Percentiles rank a stretch among this genome's conserved stretches.
Conservation (phyloP, 331 rosid species). For the Quercus phellos region DNA sequence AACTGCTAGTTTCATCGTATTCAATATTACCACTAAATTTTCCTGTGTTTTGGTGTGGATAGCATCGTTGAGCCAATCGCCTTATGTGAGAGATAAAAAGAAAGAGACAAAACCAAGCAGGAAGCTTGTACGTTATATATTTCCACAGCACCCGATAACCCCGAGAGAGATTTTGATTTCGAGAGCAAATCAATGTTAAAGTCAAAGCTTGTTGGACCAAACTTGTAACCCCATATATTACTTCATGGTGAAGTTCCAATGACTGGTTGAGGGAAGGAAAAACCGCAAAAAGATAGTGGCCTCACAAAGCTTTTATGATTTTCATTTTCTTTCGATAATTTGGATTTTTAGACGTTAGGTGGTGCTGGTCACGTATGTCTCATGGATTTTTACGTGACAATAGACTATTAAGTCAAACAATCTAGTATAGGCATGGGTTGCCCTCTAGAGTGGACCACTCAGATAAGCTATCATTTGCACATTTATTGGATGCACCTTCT, state of each 20-base stretch:
- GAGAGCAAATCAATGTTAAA: slow-evolving; percentile 21
- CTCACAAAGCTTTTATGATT: slow-evolving; percentile 51
- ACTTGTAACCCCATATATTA: slow-evolving; percentile 11
- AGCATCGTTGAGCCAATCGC: slow-evolving; percentile 38
- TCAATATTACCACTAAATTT: background rate
- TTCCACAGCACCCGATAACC: slow-evolving; percentile 29
- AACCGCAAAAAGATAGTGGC: slow-evolving; percentile 36
- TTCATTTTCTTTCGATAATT: background rate
- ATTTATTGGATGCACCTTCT: background rate
- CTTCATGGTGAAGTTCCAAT: slow-evolving; percentile 34
- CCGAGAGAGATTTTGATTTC: slow-evolving; percentile 23
- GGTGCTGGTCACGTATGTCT: slow-evolving; percentile 73
- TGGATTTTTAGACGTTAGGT: slow-evolving; percentile 62
- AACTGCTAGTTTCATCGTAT: background rate
- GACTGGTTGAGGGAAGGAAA: slow-evolving; percentile 22
- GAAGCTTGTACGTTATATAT: background rate
- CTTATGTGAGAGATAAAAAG: slow-evolving; percentile 20
- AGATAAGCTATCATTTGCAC: background rate
- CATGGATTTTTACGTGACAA: slow-evolving; percentile 40
- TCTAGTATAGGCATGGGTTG: background rate
- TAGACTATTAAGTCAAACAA: slow-evolving; percentile 4
- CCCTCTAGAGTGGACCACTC: background rate
- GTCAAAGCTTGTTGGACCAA: slow-evolving; percentile 33
- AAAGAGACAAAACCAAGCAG: slow-evolving; percentile 15
- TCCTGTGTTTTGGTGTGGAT: slow-evolving; percentile 6